These are phyloP conservation scores for Suillus plorans DNA, from an alignment of 768 basidiomycete species.

Conservation along the genomic window DNA sequence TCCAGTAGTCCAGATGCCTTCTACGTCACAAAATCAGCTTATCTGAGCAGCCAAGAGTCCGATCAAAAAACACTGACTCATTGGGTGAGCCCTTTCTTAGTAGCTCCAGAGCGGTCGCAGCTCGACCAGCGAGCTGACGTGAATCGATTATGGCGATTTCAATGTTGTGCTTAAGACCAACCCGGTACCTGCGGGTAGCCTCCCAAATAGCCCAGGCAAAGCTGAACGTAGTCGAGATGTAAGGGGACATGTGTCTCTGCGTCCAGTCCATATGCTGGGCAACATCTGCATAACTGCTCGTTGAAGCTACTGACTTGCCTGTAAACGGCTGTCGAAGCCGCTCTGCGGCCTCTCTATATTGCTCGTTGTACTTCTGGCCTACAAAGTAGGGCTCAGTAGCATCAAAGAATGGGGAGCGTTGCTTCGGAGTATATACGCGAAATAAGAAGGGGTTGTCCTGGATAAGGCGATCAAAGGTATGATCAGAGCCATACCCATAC, in stretches of 20 bases:
- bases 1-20: conserved; percentile 64
- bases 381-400: conserved; percentile 64
- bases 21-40: conserved; percentile 31
- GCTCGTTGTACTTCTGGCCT: conserved; percentile 61
- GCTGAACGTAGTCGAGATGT: conserved; percentile 76
- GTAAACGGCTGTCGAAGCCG: conserved; percentile 33
- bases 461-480: conserved; percentile 61
- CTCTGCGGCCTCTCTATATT: conserved; percentile 35
- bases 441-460: conserved; percentile 72
- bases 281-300: conserved; percentile 58
- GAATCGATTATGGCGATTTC: conserved; percentile 82
- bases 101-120: conserved; percentile 66
- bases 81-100: conserved; percentile 49
- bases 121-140: conserved; percentile 50
- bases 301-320: conserved; percentile 29
- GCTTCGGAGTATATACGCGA: conserved; percentile 77
- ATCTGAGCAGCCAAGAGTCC: neutral
- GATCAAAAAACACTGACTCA: conserved; percentile 45
- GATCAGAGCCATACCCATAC: conserved; percentile 67
- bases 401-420: conserved; percentile 52
- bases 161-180: conserved; percentile 70
- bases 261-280: conserved; percentile 77
- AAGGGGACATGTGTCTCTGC: conserved; percentile 66
- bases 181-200: conserved; percentile 70
- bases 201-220: conserved; percentile 85